Conservation (phyloP, 2,329 filamentous ascomycete species). For the Myotisia sp. region DNA sequence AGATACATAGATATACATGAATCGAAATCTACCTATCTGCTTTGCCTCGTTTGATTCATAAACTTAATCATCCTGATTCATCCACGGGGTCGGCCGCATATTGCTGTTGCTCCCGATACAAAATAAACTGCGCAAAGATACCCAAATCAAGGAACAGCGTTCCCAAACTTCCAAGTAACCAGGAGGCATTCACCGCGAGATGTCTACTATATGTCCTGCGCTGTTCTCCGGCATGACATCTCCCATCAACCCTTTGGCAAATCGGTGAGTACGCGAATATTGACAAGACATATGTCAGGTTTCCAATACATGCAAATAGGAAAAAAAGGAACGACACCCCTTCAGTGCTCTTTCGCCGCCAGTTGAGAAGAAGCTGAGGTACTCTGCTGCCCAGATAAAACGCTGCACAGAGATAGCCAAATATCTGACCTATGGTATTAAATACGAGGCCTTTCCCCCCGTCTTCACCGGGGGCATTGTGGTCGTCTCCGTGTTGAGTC, state of each 20-base stretch:
- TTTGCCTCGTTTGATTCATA: too few relatives aligned
- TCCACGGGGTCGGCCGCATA: too few relatives aligned
- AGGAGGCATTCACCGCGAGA: constrained; percentile 78
- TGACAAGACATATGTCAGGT: constrained; percentile 80
- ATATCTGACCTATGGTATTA: constrained; percentile 69
- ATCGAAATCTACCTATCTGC: too few relatives aligned
- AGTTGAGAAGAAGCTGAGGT: constrained; percentile 85
- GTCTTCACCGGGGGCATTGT: constrained; percentile 21
- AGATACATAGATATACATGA: too few relatives aligned
- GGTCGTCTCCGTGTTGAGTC: constrained; percentile 14
- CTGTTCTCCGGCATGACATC: constrained; percentile 54
- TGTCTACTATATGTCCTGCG: constrained; percentile 58
- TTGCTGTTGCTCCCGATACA: constrained; percentile 45
- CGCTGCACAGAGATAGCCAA: constrained; percentile 80
- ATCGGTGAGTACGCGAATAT: constrained; percentile 80
- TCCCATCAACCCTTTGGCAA: constrained; percentile 34
- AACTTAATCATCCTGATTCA: too few relatives aligned
- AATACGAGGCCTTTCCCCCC: constrained; percentile 44
- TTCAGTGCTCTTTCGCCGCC: constrained; percentile 80
- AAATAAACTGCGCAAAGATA: constrained; percentile 84
- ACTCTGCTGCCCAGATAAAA: constrained; percentile 81
- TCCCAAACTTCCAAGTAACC: constrained; percentile 78
- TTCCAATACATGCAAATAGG: constrained; percentile 88
- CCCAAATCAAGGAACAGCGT: constrained; percentile 71
- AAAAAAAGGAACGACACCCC: constrained; percentile 92